Base-by-base conservation (phyloP, 768 basidiomycete species). In the Lactarius pseudohatsudake region DNA sequence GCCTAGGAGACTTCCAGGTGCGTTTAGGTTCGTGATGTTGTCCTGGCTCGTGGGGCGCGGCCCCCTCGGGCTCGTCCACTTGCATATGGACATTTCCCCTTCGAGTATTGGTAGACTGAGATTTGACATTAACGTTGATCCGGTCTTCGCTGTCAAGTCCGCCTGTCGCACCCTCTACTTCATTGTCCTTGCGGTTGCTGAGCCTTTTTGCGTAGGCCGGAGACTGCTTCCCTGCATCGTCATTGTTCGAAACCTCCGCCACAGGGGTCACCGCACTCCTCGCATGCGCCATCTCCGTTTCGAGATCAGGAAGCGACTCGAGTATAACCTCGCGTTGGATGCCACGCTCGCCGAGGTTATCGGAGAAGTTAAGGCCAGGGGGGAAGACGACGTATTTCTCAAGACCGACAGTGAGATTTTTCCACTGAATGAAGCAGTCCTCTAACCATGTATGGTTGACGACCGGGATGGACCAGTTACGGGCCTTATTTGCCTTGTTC, bases 371-470 rank as follows among this genome's bases (percentile, higher is more conserved):
- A 53, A 90, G 75, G 13, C 87, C 87, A 0, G 81, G 79, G 0
- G 90, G 87, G 68, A 90, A 93, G 32, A 80, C 72, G 66, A 87
- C 84, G 75, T 93, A 94, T 64, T 87, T 88, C 59, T 86, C 84
- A 20, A 81, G 75, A 0, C 83, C 87, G 15, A 85, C 82, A 0
- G 88, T 87, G 64, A 91, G 78, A 40, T 82, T 81, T 57, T 83
- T 82, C 94, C 95, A 97, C 60, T 86, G 81, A 26, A 86, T 77
- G 72, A 95, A 91, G 74, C 92, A 96, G 68, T 95, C 92, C 73
- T 97, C 95, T 3, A 97, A 81, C 93, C 94, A 97, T 0, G 83
- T 82, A 71, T 98, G 95, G 71, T 94, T 96, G 13, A 96, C 89
- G 64, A 95, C 81, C 0, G 93, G 89, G 67, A 96, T 90, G 0